Evolutionary conservation across 805 yeast species (phyloP).

Genomic region (Clavispora carvajalis): DNA sequence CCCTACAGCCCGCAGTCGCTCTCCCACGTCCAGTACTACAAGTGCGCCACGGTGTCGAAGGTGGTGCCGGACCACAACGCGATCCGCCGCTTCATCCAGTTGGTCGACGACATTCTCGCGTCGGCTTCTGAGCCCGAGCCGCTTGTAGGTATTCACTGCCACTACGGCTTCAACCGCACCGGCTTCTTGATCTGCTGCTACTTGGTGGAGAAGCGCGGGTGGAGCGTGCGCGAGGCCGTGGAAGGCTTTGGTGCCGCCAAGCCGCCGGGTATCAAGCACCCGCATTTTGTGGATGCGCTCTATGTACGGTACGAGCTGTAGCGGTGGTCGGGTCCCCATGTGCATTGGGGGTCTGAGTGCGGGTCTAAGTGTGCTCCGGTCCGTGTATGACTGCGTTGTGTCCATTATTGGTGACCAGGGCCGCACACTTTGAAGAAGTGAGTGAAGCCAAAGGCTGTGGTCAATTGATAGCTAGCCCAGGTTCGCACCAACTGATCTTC

Average conservation of each 20-base stretch:
- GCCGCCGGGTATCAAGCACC: conserved; percentile 71
- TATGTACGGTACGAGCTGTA: conserved; percentile 52
- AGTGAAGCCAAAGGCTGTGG: too few species aligned
- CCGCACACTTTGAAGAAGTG: too few species aligned
- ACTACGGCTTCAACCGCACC: conserved; percentile 76
- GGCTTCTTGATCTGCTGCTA: conserved; percentile 71
- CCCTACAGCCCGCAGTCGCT: conserved; percentile 63
- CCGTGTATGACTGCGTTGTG: too few species aligned
- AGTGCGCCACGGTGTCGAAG: conserved; percentile 74
- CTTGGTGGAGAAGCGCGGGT: conserved; percentile 53
- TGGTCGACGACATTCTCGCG: conserved; percentile 44
- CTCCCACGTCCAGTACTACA: conserved; percentile 50
- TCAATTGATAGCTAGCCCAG: too few species aligned
- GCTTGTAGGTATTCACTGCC: conserved; percentile 67
- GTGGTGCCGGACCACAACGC: conserved; percentile 64
- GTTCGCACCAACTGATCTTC: too few species aligned
- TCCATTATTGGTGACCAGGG: too few species aligned
- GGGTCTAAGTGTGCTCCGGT: too few species aligned
- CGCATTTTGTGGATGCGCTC: conserved; percentile 69
- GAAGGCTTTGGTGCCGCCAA: conserved; percentile 53
- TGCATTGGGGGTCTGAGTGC: too few species aligned
- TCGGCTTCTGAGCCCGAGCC: conserved; percentile 22
- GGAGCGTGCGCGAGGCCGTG: conserved; percentile 60
- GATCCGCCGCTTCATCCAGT: conserved; percentile 49
- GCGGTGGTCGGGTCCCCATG: not conserved